Conservation (phyloP, 257 asterid genomes). For the Solanum microdontum region DNA sequence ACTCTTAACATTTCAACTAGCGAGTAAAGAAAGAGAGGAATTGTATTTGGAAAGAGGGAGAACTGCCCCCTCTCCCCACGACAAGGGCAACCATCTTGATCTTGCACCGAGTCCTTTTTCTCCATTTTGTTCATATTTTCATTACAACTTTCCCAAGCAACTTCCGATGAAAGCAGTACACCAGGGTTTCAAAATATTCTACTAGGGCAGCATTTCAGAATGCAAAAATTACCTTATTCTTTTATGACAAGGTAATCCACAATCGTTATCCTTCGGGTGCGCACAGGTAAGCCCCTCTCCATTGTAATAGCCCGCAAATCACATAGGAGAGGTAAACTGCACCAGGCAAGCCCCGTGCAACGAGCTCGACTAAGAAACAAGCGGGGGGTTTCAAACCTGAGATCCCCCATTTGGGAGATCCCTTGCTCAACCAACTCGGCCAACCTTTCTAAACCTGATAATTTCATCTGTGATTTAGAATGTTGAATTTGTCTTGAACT, state of each 20-base stretch:
- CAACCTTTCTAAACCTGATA: neutral
- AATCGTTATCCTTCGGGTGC: no score
- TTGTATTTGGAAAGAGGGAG: neutral
- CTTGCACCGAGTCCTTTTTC: neutral
- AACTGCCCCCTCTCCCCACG: neutral
- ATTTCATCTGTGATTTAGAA: neutral
- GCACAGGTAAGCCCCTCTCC: no score
- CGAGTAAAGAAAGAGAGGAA: neutral
- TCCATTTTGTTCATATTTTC: neutral
- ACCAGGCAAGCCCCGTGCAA: no score
- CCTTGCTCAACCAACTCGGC: no score
- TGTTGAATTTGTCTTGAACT: neutral
- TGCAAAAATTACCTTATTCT: neutral
- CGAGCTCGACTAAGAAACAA: no score
- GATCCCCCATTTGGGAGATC: no score
- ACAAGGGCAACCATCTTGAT: neutral
- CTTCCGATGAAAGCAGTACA: neutral
- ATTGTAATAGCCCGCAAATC: no score
- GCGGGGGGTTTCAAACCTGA: no score
- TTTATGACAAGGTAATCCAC: neutral
- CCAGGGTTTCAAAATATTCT: neutral
- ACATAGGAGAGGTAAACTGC: no score
- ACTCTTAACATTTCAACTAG: neutral
- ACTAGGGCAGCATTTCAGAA: neutral
- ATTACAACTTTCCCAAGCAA: neutral